Conservation (phyloP, 225 moss, liverwort and hornwort species). For the Polytrichum formosum region DNA sequence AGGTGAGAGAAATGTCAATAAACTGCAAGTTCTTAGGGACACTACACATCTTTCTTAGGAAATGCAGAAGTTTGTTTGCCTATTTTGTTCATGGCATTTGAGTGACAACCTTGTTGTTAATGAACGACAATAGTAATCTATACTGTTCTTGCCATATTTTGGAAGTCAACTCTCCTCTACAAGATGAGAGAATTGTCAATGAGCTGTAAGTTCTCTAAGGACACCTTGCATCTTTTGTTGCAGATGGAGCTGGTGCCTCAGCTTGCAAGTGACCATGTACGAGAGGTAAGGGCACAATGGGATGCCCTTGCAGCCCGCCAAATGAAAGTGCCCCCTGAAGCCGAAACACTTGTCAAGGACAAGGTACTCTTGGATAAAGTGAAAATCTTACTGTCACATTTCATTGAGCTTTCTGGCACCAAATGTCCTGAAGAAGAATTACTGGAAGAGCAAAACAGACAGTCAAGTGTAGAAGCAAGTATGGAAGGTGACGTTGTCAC, state of each 20-base stretch:
- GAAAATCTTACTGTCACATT: slow-evolving; percentile 37
- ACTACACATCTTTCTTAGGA: slow-evolving; percentile 11
- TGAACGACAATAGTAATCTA: too few species aligned
- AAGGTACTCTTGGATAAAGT: slow-evolving; percentile 72
- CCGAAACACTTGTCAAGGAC: slow-evolving; percentile 77
- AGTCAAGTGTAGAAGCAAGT: not conserved
- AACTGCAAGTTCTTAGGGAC: not conserved
- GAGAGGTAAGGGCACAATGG: slow-evolving; percentile 92
- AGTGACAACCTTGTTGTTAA: too few species aligned
- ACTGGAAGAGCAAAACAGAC: slow-evolving; percentile 20
- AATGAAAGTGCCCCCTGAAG: slow-evolving; percentile 65
- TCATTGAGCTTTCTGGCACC: slow-evolving; percentile 21
- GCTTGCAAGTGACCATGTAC: slow-evolving; percentile 88
- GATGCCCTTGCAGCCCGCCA: slow-evolving; percentile 66
- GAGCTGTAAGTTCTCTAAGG: not conserved
- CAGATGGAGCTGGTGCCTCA: slow-evolving; percentile 98
- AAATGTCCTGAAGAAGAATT: slow-evolving; percentile 22
- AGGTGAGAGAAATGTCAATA: not conserved
- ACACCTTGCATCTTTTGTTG: not conserved
- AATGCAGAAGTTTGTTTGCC: slow-evolving; percentile 49
- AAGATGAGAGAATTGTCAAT: not conserved
- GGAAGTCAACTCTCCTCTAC: not conserved
- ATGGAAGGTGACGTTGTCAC: not conserved
- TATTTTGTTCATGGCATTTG: too few species aligned
- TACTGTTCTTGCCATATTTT: not conserved